Conservation (phyloP, 441 rosid genomes). For the Mallotus japonicus region DNA sequence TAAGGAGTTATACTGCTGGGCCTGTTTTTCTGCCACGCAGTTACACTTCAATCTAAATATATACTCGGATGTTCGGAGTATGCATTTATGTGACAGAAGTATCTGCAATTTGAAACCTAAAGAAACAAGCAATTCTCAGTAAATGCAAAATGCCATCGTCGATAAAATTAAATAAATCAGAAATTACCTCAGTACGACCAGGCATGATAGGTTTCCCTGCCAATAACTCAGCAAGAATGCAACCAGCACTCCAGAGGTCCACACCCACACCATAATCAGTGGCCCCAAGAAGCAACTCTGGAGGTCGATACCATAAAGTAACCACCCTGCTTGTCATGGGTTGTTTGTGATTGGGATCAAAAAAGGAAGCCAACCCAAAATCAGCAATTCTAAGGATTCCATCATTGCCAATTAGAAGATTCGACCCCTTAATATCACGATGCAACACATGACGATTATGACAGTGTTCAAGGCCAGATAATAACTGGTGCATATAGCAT, state of each 20-base stretch:
- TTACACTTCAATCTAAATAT: neutral
- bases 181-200: conserved; percentile 84
- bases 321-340: conserved; percentile 96
- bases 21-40: neutral
- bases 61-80: neutral
- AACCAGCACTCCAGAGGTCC: conserved; percentile 98
- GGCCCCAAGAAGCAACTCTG: conserved; percentile 91
- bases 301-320: conserved; percentile 94
- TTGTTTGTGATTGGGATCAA: conserved; percentile 76
- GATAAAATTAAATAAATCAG: conserved; percentile 3
- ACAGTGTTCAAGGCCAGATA: conserved; percentile 91
- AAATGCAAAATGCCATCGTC: conserved; percentile 11
- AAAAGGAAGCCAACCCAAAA: conserved; percentile 83
- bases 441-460: conserved; percentile 79
- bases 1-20: neutral
- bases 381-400: conserved; percentile 89
- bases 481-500: conserved; percentile 75
- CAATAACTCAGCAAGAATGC: conserved; percentile 84
- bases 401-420: conserved; percentile 82
- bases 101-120: neutral
- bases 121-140: neutral
- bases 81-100: neutral
- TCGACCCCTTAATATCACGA: conserved; percentile 94
- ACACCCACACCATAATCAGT: conserved; percentile 88
- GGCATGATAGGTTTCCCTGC: conserved; percentile 94